Evolutionary conservation across 108 stramenopile species (phyloP), one percentile per base, ranked within the genome.

Genomic region (Nannochloropsis oceanica): DNA sequence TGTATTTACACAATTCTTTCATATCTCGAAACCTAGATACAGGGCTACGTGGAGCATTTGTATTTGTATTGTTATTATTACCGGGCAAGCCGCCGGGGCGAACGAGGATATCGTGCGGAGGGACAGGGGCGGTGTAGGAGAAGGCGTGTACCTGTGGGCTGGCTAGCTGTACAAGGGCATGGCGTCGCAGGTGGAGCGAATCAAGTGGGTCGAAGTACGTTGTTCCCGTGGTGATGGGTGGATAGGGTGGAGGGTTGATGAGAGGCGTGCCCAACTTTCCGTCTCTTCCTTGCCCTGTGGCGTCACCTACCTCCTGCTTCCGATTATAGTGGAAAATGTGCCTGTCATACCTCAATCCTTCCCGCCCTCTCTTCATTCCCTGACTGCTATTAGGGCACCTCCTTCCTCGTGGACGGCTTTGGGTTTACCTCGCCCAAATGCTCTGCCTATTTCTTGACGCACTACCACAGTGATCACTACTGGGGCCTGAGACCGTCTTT

Each of bases 391-490:
- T 10, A 73, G 59, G 59, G 87, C 13, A 87, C 50, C 43, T 83
- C 87, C 22, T 87, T 90, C 89, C 84, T 90, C 44, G 89, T 90
- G 22, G 90, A 90, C 46, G 90, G 90, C 43, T 90, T 90, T 84
- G 44, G 87, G 25, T 90, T 85, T 81, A 43, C 85, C 26, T 82
- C 85, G 80, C 84, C 43, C 13, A 93, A n/a, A 26, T 88, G 86
- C 80, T 80, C 88, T 14, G 94, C 94, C 44, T 96, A 97, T 89
- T 95, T 92, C 84, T 79, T 94, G n/a, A 93, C 94, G 22, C 94
- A 94, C 82, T 94, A 93, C 84, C 94, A 94, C 87, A 92, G 89
- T 25, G 88, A 93, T 85, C 93, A 93, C 85, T 93, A 92, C 84
- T 90, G 91, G 42, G 93, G 93, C 24, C 92, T 93, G 24, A 85